These are phyloP conservation scores for Poterioochromonas sp. DNA, from an alignment of 352 stramenopile species.

Conservation along the genomic window DNA sequence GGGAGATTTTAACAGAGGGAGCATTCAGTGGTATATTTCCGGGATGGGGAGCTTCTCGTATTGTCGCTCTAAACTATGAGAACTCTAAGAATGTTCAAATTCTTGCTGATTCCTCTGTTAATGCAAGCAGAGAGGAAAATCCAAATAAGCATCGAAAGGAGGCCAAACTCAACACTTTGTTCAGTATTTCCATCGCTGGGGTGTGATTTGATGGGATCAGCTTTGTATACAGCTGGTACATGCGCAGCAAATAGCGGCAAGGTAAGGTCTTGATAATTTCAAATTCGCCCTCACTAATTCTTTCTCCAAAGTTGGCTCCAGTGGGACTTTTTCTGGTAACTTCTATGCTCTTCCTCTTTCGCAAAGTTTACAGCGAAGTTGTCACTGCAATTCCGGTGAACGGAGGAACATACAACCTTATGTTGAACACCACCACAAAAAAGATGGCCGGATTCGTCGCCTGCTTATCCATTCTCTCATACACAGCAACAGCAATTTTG, in stretches of 20 bases:
- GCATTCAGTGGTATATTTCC: slow-evolving; percentile 14
- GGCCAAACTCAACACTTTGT: neutral
- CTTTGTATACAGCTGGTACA: neutral
- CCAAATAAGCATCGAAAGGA: neutral
- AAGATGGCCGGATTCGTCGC: neutral
- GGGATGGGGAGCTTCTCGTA: neutral
- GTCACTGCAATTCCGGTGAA: slow-evolving; percentile 7
- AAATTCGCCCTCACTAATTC: neutral
- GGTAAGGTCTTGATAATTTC: neutral
- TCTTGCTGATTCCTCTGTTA: neutral
- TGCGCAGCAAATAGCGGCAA: neutral
- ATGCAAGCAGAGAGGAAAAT: neutral
- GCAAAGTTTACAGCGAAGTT: neutral
- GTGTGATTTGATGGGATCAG: neutral
- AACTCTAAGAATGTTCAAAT: neutral
- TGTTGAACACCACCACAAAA: neutral
- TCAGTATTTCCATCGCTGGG: neutral
- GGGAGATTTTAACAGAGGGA: neutral
- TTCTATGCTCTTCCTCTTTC: neutral
- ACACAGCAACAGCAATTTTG: neutral
- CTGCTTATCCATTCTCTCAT: neutral
- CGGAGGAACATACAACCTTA: neutral
- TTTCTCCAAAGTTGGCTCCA: neutral
- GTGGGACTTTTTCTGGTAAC: neutral
- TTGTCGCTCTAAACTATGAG: neutral